Percentiles rank a stretch among this genome's conserved stretches.
Conservation (phyloP, 106 monocot genomes). For the Hemerocallis citrina region DNA sequence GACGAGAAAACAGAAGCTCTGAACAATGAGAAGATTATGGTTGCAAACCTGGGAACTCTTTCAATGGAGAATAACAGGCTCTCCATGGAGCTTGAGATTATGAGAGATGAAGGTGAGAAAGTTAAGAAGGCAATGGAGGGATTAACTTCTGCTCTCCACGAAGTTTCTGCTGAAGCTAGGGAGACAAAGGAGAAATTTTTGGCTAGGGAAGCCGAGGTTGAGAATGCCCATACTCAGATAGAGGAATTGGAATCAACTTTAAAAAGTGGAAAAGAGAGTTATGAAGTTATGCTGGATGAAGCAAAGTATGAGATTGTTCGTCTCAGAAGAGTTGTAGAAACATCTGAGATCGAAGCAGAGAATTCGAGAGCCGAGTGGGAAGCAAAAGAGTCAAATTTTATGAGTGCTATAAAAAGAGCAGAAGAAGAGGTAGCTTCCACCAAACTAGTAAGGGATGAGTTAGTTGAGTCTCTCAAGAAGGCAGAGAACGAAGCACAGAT, state of each 20-base stretch:
- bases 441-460: conserved; percentile 25
- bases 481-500: conserved; percentile 25
- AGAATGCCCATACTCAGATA: conserved; percentile 16
- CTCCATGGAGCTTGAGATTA: conserved; percentile 15
- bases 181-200: conserved; percentile 31
- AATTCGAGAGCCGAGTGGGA: conserved; percentile 23
- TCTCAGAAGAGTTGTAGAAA: conserved; percentile 30
- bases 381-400: conserved; percentile 33
- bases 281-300: conserved; percentile 23
- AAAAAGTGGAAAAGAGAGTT: conserved; percentile 22
- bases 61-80: conserved; percentile 26
- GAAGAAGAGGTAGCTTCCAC: conserved; percentile 40
- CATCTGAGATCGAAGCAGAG: conserved; percentile 27
- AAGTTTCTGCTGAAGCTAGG: conserved; percentile 29
- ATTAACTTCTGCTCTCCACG: conserved; percentile 34
- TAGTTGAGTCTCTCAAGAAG: conserved; percentile 16
- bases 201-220: conserved; percentile 28
- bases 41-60: conserved; percentile 13
- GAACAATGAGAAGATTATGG: conserved; percentile 11
- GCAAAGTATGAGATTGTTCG: conserved; percentile 37
- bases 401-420: conserved; percentile 26
- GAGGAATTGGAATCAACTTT: conserved; percentile 25
- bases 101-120: conserved; percentile 21
- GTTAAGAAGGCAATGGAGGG: conserved; percentile 36
- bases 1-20: neutral